Evolutionary conservation across 106 monocot genomes (phyloP), one percentile per base, ranked within the genome.

Genomic region (Ottelia alismoides): DNA sequence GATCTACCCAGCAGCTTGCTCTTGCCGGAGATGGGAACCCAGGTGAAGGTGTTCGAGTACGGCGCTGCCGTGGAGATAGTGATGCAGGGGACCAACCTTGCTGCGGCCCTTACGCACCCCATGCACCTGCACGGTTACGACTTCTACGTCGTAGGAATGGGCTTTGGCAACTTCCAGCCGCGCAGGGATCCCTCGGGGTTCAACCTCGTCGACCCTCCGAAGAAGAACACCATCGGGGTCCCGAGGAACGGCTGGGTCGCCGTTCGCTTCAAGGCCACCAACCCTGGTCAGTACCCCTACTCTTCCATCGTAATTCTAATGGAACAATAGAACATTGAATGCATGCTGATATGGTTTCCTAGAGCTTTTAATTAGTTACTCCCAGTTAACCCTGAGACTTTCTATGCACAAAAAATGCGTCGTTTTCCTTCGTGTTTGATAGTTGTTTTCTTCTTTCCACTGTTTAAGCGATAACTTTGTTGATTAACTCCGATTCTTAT

Each of bases 81-180:
- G 25, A 70, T 68, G 43, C 86, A 86, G 49, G 81, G 86, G 27
- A 86, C 81, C 1, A 68, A 57, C 22, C 2, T 86, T 11, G 3
- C 79, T 7, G 28, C 22, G 0, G 65, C 64, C 19, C 72, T 76
- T 61, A 73, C 62, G 58, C 80, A 86, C 47, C 86, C 86, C 1
- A 77, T 86, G 77, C 86, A 86, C 44, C 28, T 77, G n/a, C 86
- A 86, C 53, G 88, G 88, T 0, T 56, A 65, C 30, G 76, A 64
- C 65, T 79, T 88, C 73, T 88, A 73, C 23, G 76, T 83, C 0
- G 71, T 88, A 1, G 83, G 79, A 1, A 24, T 32, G 29, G 88
- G 88, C 3, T 67, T 76, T 2, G 88, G 88, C 0, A 83, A 83
- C 62, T 88, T 70, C 22, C 52, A 88, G 24, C n/a, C 30, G 49